Base-by-base conservation (phyloP, 768 basidiomycete species). In the Calocera viscosa region DNA sequence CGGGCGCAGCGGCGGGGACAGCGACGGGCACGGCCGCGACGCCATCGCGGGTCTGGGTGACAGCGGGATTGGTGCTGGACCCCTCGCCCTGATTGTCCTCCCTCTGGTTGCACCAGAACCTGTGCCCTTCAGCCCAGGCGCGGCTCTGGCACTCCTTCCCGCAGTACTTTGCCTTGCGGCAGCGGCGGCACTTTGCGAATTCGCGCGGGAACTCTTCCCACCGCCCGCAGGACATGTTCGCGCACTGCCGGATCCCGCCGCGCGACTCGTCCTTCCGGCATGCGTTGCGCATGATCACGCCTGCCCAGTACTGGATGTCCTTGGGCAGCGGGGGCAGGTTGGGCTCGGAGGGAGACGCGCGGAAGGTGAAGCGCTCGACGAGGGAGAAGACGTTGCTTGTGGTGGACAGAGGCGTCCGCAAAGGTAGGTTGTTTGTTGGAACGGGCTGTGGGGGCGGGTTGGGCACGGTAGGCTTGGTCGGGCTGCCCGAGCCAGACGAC, bases 281-380 rank as follows among this genome's bases (percentile, higher is more conserved):
- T 14, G 96, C 96, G 75, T 99, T 99, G 65, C 96, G 83, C 96
- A 98, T 99, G 73, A 98, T 96, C n/a, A 97, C 95, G 1, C 94
- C 93, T 0, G 95, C 96, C 96, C 96, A 98, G 72, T 97, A 96
- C 76, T 96, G 92, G 26, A 99, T 95, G 75, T 98, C 95, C 11
- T 82, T 80, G 0, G 94, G 92, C 7, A 94, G 78, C 63, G 85
- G 81, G 3, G 83, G 84, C 65, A 87, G 78, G 69, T 87, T 85
- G 22, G 82, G 83, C 73, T 94, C 93, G 0, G 86, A 83, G 11
- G 90, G 85, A 65, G 89, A 90, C 0, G 94, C 92, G 65, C 93
- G 85, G 80, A 93, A 96, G 0, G 95, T 99, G 78, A 96, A 99
- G 34, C 94, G 80, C 75, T 99, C 95, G 24, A 97, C 94, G 8